Evolutionary conservation across 306 rosid genomes (phyloP).

Genomic region (Glycine tomentella): DNA sequence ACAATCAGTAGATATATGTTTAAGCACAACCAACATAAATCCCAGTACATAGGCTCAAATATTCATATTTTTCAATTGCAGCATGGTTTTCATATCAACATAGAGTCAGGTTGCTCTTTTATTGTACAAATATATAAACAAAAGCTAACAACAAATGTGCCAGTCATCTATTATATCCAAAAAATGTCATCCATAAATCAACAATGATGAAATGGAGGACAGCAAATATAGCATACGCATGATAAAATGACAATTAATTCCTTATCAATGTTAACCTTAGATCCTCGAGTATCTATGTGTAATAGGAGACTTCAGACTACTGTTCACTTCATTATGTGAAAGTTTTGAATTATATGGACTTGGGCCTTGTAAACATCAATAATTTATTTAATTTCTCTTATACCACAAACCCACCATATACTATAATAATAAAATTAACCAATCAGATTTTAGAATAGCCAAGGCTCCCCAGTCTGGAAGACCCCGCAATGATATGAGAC

Average conservation of each 20-base stretch:
- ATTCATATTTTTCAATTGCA: slow-evolving; percentile 2
- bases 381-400: neutral
- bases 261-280: slow-evolving; percentile 17
- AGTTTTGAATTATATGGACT: neutral
- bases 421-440: slow-evolving; percentile 13
- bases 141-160: slow-evolving; percentile 20
- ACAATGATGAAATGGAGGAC: slow-evolving; percentile 1
- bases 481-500: too few species aligned
- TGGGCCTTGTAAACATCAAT: slow-evolving; percentile 4
- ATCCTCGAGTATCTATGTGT: neutral
- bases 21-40: slow-evolving; percentile 32
- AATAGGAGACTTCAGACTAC: neutral
- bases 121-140: slow-evolving; percentile 10
- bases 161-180: slow-evolving; percentile 27
- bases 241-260: slow-evolving; percentile 19
- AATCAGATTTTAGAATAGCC: neutral
- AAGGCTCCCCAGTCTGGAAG: too few species aligned
- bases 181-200: neutral
- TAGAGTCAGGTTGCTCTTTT: slow-evolving; percentile 19
- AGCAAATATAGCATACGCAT: slow-evolving; percentile 1
- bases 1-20: slow-evolving; percentile 3
- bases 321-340: slow-evolving; percentile 8
- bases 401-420: neutral
- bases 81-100: slow-evolving; percentile 28
- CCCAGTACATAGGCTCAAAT: slow-evolving; percentile 18